Conservation (phyloP, 2,329 filamentous ascomycete genomes). For the Pestalotiopsis fici region DNA sequence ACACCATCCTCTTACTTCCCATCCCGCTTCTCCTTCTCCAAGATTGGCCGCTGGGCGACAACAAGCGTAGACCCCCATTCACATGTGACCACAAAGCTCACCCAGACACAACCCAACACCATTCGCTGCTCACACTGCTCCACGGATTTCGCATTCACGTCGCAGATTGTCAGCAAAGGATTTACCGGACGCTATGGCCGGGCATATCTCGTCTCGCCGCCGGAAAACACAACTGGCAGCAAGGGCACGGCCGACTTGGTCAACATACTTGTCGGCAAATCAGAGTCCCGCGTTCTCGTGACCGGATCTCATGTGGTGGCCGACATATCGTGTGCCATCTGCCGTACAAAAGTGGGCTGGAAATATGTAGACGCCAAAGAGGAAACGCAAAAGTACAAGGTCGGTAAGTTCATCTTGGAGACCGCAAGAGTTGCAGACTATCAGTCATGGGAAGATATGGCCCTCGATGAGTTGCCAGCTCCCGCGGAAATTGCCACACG, state of each 20-base stretch:
- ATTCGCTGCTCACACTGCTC: constrained; percentile 61
- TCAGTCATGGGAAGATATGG: constrained; percentile 54
- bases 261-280: constrained; percentile 57
- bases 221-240: constrained; percentile 16
- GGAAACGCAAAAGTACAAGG: constrained; percentile 63
- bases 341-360: constrained; percentile 62
- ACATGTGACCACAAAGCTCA: constrained; percentile 31
- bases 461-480: constrained; percentile 20
- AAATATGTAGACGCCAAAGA: constrained; percentile 68
- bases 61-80: constrained; percentile 1
- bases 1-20: constrained; percentile 20
- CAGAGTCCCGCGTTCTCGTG: constrained; percentile 58
- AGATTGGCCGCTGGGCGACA: constrained; percentile 15
- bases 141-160: constrained; percentile 60
- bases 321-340: constrained; percentile 61
- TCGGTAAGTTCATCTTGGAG: constrained; percentile 70
- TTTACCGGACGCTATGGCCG: constrained; percentile 68
- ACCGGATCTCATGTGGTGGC: constrained; percentile 66
- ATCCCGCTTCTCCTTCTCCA: constrained; percentile 22
- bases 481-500: constrained; percentile 16
- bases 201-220: constrained; percentile 59
- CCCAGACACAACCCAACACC: constrained; percentile 51
- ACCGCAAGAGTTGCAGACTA: constrained; percentile 55
- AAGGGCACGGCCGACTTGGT: constrained; percentile 34
- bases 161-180: constrained; percentile 65